Percentiles rank a stretch among this genome's conserved stretches.
These are phyloP conservation scores for Aspergillus oerlinghausenensis DNA, from an alignment of 2,329 filamentous ascomycete genomes.

Conservation along the genomic window DNA sequence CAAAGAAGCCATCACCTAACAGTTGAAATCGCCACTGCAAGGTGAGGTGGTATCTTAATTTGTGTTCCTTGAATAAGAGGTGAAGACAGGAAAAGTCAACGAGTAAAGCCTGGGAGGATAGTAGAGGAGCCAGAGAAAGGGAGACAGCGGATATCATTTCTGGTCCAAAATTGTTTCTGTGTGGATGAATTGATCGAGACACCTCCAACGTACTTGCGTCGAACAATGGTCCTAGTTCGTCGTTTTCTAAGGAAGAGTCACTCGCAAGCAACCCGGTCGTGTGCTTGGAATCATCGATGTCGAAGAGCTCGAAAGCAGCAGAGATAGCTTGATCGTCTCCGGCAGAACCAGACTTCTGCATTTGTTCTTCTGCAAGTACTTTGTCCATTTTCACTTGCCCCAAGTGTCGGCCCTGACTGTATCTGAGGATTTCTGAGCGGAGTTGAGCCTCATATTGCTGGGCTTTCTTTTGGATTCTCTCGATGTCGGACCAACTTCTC, in stretches of 20 bases:
- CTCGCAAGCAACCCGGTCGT: conserved; percentile 22
- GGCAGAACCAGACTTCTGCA: background rate
- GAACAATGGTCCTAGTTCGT: conserved; percentile 28
- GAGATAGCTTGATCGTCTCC: conserved; percentile 7
- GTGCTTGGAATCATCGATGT: conserved; percentile 28
- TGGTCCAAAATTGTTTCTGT: conserved; percentile 29
- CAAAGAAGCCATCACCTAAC: conserved; percentile 78
- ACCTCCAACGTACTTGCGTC: conserved; percentile 15
- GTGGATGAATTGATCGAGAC: conserved; percentile 1
- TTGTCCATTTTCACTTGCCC: background rate
- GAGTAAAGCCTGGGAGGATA: conserved; percentile 68
- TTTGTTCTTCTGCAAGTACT: background rate
- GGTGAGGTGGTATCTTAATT: conserved; percentile 65
- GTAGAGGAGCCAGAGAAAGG: conserved; percentile 70
- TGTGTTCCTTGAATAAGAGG: conserved; percentile 70
- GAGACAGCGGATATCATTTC: conserved; percentile 51
- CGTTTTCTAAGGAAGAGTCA: conserved; percentile 20
- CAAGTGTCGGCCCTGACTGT: conserved; percentile 30
- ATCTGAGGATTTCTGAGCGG: conserved; percentile 36
- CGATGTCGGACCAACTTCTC: conserved; percentile 67
- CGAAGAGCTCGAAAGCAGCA: conserved; percentile 31
- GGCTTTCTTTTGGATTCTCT: conserved; percentile 59
- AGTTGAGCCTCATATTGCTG: conserved; percentile 35
- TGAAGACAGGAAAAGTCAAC: conserved; percentile 73
- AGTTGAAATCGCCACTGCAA: conserved; percentile 78